Evolutionary conservation across 306 rosid species (phyloP).

Genomic region (Prosopis cineraria): DNA sequence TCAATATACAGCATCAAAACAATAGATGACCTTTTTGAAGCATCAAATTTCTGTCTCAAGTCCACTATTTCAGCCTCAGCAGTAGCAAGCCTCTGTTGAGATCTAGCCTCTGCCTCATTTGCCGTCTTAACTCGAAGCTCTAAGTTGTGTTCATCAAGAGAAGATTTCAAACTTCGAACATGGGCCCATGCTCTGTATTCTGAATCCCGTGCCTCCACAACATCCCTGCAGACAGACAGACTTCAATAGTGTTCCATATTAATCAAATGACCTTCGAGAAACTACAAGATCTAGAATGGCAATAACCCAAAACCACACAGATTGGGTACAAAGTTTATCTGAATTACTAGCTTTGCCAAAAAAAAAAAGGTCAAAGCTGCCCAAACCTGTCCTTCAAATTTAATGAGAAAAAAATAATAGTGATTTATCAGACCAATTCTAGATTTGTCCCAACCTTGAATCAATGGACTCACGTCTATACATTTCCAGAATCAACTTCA

Average conservation of each 20-base stretch:
- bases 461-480: constrained; percentile 84
- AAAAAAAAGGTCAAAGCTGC: background rate
- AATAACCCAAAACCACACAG: constrained; percentile 7
- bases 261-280: background rate
- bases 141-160: constrained; percentile 83
- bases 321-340: constrained; percentile 9
- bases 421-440: background rate
- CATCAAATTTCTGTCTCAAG: constrained; percentile 75
- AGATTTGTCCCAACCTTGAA: constrained; percentile 64
- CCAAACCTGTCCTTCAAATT: background rate
- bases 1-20: constrained; percentile 4
- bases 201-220: constrained; percentile 77
- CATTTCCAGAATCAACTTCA: constrained; percentile 78
- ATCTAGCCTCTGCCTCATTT: constrained; percentile 90
- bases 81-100: constrained; percentile 93
- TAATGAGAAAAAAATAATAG: background rate
- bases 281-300: constrained; percentile 5
- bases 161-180: constrained; percentile 77
- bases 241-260: constrained; percentile 21
- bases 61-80: constrained; percentile 92
- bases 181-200: constrained; percentile 88
- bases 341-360: constrained; percentile 1
- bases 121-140: constrained; percentile 94
- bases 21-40: constrained; percentile 65
- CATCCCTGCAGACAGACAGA: constrained; percentile 62